Evolutionary conservation across 2,329 filamentous ascomycete species (phyloP).

Genomic region (Myriosclerotinia scirpicola): DNA sequence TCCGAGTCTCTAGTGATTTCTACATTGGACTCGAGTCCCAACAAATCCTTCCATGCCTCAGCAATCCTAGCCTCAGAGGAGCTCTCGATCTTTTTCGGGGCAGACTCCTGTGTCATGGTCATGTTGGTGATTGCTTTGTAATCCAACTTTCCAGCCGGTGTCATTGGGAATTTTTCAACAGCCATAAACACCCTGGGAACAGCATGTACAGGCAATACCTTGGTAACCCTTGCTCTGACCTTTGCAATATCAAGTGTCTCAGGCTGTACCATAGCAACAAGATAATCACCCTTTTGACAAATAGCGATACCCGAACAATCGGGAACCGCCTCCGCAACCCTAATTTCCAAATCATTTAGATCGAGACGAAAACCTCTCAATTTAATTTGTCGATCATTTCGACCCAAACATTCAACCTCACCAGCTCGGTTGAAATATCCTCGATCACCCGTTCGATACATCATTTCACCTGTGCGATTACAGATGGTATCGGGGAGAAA

Average conservation of each 20-base stretch:
- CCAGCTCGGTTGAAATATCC: conserved; percentile 43
- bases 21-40: conserved; percentile 23
- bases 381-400: conserved; percentile 47
- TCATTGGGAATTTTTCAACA: conserved; percentile 39
- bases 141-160: conserved; percentile 40
- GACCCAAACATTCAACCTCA: conserved; percentile 44
- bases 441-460: conserved; percentile 47
- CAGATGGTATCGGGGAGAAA: conserved; percentile 41
- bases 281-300: conserved; percentile 31
- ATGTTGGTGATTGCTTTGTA: conserved; percentile 36
- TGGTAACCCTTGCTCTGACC: conserved; percentile 22
- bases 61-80: conserved; percentile 21
- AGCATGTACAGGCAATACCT: conserved; percentile 35
- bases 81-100: not conserved
- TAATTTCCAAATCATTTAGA: conserved; percentile 43
- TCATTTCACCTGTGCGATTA: conserved; percentile 33
- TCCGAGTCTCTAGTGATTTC: conserved; percentile 29
- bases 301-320: conserved; percentile 35
- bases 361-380: conserved; percentile 45
- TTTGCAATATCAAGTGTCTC: conserved; percentile 17
- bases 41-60: conserved; percentile 25
- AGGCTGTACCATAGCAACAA: conserved; percentile 40
- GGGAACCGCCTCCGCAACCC: conserved; percentile 30
- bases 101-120: not conserved
- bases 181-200: conserved; percentile 36